Evolutionary conservation across 2,329 filamentous ascomycete genomes (phyloP), one percentile per base, ranked within the genome.

Genomic region (Ilyonectria mors-panacis): DNA sequence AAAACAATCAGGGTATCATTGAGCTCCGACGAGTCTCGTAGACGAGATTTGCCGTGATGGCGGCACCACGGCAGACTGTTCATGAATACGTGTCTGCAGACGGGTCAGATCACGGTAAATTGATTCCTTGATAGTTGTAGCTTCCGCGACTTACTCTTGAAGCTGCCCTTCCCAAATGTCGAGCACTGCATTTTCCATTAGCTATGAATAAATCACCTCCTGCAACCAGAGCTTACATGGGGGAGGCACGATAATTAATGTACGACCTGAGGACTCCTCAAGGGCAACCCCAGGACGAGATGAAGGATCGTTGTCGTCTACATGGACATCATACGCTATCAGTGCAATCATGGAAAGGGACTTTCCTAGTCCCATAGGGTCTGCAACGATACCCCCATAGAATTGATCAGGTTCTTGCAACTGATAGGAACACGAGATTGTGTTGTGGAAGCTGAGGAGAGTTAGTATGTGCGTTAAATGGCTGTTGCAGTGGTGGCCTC

Each of bases 301-400:
- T 33, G 30, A 33, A 2, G 30, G 30, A 10, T 42, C 6, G 6
- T 17, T 7, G 17, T n/a, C 15, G 39, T 8, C 13, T 50, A 3
- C 7, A 30, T 17, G 15, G 12, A 7, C 17, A n/a, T 50, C 47
- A 6, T 10, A 13, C 26, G 45, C 45, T 6, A 48, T 21, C 13
- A 48, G 64, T 2, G 82, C 72, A 37, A 85, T 81, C 78, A 84
- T 83, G 0, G 78, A 79, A 2, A 84, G 67, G 1, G 83, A 83
- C 64, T 85, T 85, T 0, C 83, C 83, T 0, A 85, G 69, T 1
- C 83, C 83, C 83, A 85, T 85, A 0, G 79, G 76, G 66, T 85
- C 84, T 1, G 82, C 83, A 37, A 85, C 74, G 21, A 85, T 81
- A 1, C 83, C 83, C 0, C 83, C 83, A 6, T 70, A 73, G 28